Evolutionary conservation across 768 basidiomycete species (phyloP), one percentile per base, ranked within the genome.

Genomic region (Leccinum olivaceopallidum): DNA sequence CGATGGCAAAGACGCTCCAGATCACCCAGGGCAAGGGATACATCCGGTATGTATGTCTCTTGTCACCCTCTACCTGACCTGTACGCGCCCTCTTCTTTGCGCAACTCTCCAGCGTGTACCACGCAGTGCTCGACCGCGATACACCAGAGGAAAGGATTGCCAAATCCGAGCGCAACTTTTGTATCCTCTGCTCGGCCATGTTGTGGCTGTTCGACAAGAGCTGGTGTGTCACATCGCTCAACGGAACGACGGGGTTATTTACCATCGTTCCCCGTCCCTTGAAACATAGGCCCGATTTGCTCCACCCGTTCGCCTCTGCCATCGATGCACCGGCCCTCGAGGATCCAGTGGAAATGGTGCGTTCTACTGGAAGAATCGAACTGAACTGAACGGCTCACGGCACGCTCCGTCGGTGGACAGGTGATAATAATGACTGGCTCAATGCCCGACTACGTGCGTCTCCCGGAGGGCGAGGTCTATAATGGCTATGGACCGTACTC

Each of bases 301-400:
- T 89, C 36, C 87, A 88, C 58, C 87, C 87, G 4, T 89, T 88
- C 62, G 87, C 87, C 9, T 85, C 85, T 30, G 86, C 80, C 0
- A 86, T 88, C 54, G 87, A 88, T 58, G 78, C 78, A 5, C 86
- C 85, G 3, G 77, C 81, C n/a, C 78, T 88, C 14, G 78, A 80
- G 37, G 61, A 66, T 0, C 84, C 86, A 2, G 74, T 80, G 13
- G 77, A 76, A 14, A 70, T 87, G 79, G 86, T 86, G 54, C 59
- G 78, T 66, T 18, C 3, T 5, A 1, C 7, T 5, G 7, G 2
- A 9, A 13, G 7, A 24, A 36, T 9, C n/a, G 34, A 13, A 10
- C 18, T 16, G 8, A 18, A 20, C 14, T 44, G 5, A 44, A 44
- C 4, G 20, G n/a, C 42, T 44, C 42, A 44, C 9, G 2, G 7